Evolutionary conservation across 2,329 filamentous ascomycete genomes (phyloP).

Genomic region (Zymoseptoria brevis): DNA sequence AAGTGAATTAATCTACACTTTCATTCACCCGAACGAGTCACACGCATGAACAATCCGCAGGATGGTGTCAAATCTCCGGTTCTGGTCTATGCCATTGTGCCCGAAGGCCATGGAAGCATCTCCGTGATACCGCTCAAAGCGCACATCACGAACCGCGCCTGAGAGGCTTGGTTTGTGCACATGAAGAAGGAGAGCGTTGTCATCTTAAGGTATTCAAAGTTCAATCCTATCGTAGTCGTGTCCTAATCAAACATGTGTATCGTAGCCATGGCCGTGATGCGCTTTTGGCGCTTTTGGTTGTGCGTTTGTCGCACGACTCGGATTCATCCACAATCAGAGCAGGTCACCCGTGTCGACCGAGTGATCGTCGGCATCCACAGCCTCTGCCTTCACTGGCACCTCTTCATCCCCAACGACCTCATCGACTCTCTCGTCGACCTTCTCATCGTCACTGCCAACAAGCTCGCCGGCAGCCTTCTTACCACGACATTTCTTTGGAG

Average conservation of each 20-base stretch:
- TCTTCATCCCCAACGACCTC: constrained; percentile 3
- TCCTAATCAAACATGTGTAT: too few species aligned
- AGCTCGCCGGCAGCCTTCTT: constrained; percentile 1
- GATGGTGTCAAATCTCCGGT: too few species aligned
- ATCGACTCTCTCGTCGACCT: constrained; percentile 6
- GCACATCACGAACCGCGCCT: too few species aligned
- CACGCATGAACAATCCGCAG: too few species aligned
- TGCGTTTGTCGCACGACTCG: neutral
- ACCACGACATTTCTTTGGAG: constrained; percentile 12
- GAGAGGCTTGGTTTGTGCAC: too few species aligned
- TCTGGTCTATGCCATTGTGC: too few species aligned
- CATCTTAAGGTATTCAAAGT: too few species aligned
- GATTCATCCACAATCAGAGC: neutral
- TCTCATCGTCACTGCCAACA: too few species aligned
- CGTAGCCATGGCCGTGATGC: neutral
- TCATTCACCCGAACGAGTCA: neutral
- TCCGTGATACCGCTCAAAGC: too few species aligned
- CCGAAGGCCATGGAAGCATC: too few species aligned
- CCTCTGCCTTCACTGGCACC: constrained; percentile 4
- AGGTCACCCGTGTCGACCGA: neutral
- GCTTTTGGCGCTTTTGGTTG: neutral
- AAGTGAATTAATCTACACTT: neutral
- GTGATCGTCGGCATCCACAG: constrained; percentile 12
- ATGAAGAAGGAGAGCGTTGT: too few species aligned
- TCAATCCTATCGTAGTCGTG: too few species aligned